These are phyloP conservation scores for Volvox africanus DNA, from an alignment of 139 green algal genomes.

Conservation along the genomic window DNA sequence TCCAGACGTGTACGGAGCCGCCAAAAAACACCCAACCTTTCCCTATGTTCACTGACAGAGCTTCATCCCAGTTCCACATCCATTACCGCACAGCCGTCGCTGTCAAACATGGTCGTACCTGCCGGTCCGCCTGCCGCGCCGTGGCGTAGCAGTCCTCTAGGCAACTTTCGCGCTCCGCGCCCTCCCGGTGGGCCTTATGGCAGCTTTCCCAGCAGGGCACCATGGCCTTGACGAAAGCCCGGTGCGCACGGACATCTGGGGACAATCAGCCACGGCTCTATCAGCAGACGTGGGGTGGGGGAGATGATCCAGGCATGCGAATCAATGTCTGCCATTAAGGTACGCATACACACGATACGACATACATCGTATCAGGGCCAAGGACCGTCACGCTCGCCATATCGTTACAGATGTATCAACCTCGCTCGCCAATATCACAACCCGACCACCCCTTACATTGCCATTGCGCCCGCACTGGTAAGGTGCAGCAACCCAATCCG, in stretches of 20 bases:
- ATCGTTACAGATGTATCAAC: not conserved
- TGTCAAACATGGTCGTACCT: not conserved
- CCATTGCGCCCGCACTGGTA: too few relatives aligned
- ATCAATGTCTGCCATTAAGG: not conserved
- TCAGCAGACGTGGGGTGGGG: not conserved
- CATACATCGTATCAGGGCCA: too few relatives aligned
- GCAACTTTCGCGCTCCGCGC: not conserved
- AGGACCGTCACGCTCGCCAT: too few relatives aligned
- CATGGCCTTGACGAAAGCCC: conserved; percentile 8
- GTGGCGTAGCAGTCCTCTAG: conserved; percentile 7
- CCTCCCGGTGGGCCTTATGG: conserved; percentile 1
- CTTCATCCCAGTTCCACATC: too few relatives aligned
- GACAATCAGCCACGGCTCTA: too few relatives aligned
- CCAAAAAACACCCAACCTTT: too few relatives aligned
- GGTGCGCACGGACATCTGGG: conserved; percentile 36
- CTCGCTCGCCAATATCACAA: not conserved
- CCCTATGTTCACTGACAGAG: too few relatives aligned
- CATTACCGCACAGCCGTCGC: too few relatives aligned
- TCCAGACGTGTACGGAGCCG: too few relatives aligned
- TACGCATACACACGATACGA: too few relatives aligned
- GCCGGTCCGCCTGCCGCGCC: conserved; percentile 31
- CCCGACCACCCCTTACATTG: not conserved
- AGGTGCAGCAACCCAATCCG: too few relatives aligned
- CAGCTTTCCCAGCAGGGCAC: conserved; percentile 41
- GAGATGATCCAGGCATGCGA: not conserved